A percentile compares a stretch with the other conserved stretches of the same genome.
These are phyloP conservation scores for Nannochloropsis gaditana DNA, from an alignment of 108 stramenopile species.

Conservation along the genomic window DNA sequence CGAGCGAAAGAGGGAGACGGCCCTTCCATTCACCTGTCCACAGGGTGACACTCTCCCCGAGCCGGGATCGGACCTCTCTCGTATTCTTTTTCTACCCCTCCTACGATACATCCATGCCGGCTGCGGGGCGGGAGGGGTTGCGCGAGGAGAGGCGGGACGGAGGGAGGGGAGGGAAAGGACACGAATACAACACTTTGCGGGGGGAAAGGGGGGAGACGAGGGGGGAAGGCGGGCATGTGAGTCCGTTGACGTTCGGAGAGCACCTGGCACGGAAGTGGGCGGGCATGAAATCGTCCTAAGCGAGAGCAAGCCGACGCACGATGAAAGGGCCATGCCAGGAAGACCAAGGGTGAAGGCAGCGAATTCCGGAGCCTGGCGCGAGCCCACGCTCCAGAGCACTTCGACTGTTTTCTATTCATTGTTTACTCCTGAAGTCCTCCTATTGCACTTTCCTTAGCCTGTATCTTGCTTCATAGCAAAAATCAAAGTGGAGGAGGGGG, in stretches of 20 bases:
- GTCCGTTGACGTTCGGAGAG: background rate
- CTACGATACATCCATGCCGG: background rate
- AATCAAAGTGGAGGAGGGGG: no score
- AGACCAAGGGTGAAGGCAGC: background rate
- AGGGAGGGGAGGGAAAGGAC: background rate
- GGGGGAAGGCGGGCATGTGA: background rate
- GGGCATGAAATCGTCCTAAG: background rate
- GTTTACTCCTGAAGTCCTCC: background rate
- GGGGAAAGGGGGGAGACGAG: background rate
- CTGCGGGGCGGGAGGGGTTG: no score
- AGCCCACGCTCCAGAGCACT: background rate
- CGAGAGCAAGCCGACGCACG: background rate
- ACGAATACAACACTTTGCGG: background rate
- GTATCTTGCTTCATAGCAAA: no score
- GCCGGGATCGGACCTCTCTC: background rate
- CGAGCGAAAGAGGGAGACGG: background rate
- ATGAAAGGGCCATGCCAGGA: background rate
- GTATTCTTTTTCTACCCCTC: conserved; percentile 9
- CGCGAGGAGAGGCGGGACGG: background rate
- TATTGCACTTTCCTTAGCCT: background rate
- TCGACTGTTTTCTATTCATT: background rate
- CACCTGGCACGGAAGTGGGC: background rate
- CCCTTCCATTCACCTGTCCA: background rate
- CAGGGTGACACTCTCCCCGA: background rate
- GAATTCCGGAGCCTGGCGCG: background rate